Conservation (phyloP, 139 green algal species). For the Micractinium conductrix region DNA sequence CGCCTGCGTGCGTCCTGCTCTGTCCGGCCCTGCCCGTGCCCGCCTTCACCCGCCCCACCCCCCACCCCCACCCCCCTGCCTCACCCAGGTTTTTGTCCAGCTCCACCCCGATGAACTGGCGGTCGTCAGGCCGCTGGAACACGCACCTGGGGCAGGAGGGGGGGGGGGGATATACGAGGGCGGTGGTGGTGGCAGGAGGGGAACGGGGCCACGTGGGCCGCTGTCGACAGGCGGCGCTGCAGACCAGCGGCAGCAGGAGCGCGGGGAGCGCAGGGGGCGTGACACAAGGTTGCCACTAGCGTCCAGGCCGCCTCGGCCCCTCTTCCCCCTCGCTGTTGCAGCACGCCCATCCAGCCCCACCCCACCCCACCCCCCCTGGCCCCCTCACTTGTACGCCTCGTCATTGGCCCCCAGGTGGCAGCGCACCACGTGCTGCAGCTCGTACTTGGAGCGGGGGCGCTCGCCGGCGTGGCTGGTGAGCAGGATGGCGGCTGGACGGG, state of each 20-base stretch:
- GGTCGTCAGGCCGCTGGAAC: slow-evolving; percentile 61
- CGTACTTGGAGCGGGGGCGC: slow-evolving; percentile 70
- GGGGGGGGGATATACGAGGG: background rate
- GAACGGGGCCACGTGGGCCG: too few species aligned
- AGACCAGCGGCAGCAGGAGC: background rate
- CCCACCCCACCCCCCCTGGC: background rate
- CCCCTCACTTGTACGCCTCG: slow-evolving; percentile 67
- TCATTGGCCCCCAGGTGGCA: slow-evolving; percentile 77
- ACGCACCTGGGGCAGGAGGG: slow-evolving; percentile 51
- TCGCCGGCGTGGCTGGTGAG: slow-evolving; percentile 73
- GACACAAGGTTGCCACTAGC: background rate
- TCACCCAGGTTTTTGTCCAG: slow-evolving; percentile 63
- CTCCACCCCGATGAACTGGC: slow-evolving; percentile 62
- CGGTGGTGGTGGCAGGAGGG: background rate
- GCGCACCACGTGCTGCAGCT: slow-evolving; percentile 70
- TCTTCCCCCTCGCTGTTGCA: background rate
- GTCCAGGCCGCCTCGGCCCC: background rate
- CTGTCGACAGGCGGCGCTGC: too few species aligned
- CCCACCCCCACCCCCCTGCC: background rate
- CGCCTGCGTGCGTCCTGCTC: too few species aligned
- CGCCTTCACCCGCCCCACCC: background rate
- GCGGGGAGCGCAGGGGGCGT: background rate
- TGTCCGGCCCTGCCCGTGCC: background rate
- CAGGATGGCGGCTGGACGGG: slow-evolving; percentile 58
- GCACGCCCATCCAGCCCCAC: background rate